A percentile compares a stretch with the other conserved stretches of the same genome.
phyloP scores from a whole-genome alignment of 768 basidiomycete genomes.

The Mycena crocata region DNA sequence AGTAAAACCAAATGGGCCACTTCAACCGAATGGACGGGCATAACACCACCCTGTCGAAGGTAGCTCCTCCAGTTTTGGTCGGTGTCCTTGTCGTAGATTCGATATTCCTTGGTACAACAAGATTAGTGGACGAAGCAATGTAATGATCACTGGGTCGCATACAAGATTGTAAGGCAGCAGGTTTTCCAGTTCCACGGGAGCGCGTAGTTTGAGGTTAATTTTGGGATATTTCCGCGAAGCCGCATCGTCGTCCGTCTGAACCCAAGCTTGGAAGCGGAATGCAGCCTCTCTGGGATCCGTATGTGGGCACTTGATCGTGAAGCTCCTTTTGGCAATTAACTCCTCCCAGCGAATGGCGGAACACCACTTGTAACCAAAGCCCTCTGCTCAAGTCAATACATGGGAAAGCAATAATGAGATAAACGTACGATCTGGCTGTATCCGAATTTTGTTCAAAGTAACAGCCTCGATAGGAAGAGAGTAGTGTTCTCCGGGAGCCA shows the following conservation, averaged over 20 bases:
- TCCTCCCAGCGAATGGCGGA: constrained; percentile 91
- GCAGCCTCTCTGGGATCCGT: constrained; percentile 84
- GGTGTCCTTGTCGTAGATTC: constrained; percentile 96
- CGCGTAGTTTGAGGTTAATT: constrained; percentile 86
- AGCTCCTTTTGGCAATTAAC: constrained; percentile 71
- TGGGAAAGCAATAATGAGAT: constrained; percentile 10
- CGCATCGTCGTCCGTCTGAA: constrained; percentile 75
- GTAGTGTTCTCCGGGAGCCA: constrained; percentile 91
- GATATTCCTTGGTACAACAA: too few relatives aligned
- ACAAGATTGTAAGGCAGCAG: constrained; percentile 93
- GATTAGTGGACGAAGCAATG: too few relatives aligned
- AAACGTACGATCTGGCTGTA: constrained; percentile 91
- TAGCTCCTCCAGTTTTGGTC: constrained; percentile 96
- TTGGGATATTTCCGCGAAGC: constrained; percentile 81
- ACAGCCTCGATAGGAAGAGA: constrained; percentile 93
- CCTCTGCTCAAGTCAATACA: constrained; percentile 63
- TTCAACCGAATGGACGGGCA: constrained; percentile 97
- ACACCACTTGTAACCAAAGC: constrained; percentile 97
- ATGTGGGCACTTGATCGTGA: constrained; percentile 89
- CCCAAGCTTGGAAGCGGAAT: constrained; percentile 95
- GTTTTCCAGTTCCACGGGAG: constrained; percentile 96
- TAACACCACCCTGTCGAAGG: constrained; percentile 90
- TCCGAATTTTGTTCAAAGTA: constrained; percentile 79
- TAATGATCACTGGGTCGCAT: too few relatives aligned
- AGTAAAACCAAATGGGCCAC: constrained; percentile 89